Conservation (phyloP, 108 stramenopile species). For the Skeletonema costatum region DNA sequence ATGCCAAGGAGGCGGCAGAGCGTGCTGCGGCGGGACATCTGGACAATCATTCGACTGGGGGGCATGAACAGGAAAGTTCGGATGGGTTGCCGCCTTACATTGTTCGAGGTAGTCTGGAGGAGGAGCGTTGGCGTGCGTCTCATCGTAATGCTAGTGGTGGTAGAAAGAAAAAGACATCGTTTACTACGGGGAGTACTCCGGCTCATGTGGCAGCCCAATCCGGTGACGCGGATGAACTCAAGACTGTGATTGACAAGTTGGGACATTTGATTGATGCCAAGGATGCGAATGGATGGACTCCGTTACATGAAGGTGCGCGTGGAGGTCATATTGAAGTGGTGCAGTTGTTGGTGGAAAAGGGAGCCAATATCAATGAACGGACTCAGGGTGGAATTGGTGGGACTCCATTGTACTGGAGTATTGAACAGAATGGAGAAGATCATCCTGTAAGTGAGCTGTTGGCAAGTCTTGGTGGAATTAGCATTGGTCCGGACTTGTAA, state of each 20-base stretch:
- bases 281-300: constrained; percentile 89
- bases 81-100: constrained; percentile 79
- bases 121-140: constrained; percentile 53
- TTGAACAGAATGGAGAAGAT: constrained; percentile 60
- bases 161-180: constrained; percentile 33
- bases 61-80: constrained; percentile 61
- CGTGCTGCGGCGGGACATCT: constrained; percentile 60
- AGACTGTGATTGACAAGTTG: constrained; percentile 48
- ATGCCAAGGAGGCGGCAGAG: constrained; percentile 53
- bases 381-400: constrained; percentile 58
- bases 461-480: constrained; percentile 70
- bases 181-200: constrained; percentile 62
- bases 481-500: constrained; percentile 83
- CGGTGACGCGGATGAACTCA: constrained; percentile 60
- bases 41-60: constrained; percentile 55
- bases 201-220: constrained; percentile 72
- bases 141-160: constrained; percentile 52
- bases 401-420: constrained; percentile 72
- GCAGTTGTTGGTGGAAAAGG: constrained; percentile 64
- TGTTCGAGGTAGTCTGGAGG: constrained; percentile 63
- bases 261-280: constrained; percentile 63
- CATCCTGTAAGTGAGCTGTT: constrained; percentile 71
- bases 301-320: constrained; percentile 80
- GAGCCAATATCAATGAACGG: constrained; percentile 73
- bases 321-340: constrained; percentile 80